Conservation (phyloP, 176 grass and related monocot genomes). For the Eleusine coracana region DNA sequence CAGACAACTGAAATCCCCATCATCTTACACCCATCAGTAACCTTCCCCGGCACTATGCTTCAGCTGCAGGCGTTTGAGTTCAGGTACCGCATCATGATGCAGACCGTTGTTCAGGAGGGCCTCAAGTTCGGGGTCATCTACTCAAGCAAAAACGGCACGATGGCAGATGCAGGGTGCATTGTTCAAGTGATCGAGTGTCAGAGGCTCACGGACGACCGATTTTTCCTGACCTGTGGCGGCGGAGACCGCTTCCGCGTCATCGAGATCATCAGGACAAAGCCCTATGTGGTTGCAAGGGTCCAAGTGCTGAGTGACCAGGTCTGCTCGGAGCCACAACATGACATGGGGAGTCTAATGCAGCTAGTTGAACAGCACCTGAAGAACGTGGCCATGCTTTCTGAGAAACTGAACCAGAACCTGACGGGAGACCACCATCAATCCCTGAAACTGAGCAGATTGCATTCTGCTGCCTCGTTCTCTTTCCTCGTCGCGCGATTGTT, state of each 20-base stretch:
- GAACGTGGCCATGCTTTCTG: constrained; percentile 72
- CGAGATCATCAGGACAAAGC: constrained; percentile 65
- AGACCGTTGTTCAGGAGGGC: constrained; percentile 70
- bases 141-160: background rate
- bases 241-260: constrained; percentile 73
- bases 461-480: constrained; percentile 62
- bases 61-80: constrained; percentile 89
- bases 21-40: constrained; percentile 56
- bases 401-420: constrained; percentile 56
- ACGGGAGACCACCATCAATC: constrained; percentile 17
- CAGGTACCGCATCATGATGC: constrained; percentile 94
- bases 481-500: constrained; percentile 65
- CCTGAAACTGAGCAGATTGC: constrained; percentile 35
- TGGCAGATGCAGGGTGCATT: constrained; percentile 67
- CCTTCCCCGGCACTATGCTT: constrained; percentile 65
- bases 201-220: constrained; percentile 64
- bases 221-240: constrained; percentile 82
- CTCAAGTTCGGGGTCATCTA: constrained; percentile 51
- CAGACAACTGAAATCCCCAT: constrained; percentile 65
- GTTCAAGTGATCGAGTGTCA: constrained; percentile 75
- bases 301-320: constrained; percentile 56
- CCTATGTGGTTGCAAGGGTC: constrained; percentile 71
- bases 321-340: constrained; percentile 24
- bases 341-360: constrained; percentile 53
- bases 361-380: constrained; percentile 63